These are phyloP conservation scores for Gracilaria gracilis DNA, from an alignment of 23 red algal species.

Conservation along the genomic window DNA sequence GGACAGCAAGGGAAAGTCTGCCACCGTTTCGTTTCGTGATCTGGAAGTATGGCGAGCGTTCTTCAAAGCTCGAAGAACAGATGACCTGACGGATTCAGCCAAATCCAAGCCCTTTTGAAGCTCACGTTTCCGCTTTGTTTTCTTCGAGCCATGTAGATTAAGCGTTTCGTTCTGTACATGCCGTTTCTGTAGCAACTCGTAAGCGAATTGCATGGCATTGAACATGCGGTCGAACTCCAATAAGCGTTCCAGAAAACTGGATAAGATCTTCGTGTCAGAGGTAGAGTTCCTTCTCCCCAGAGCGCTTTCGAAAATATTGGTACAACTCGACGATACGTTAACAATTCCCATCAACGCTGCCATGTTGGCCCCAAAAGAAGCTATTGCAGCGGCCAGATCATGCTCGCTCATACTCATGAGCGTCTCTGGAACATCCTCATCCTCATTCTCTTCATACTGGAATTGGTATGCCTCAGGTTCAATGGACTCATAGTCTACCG, in stretches of 20 bases:
- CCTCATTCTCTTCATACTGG: not conserved
- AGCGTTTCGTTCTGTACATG: slow-evolving; percentile 1
- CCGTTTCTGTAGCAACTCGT: slow-evolving; percentile 39
- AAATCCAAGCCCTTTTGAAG: not conserved
- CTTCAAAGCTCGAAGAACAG: slow-evolving; percentile 14
- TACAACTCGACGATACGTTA: slow-evolving; percentile 34
- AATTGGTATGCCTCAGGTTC: not conserved
- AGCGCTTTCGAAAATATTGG: slow-evolving; percentile 10
- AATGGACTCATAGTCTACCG: slow-evolving; percentile 51
- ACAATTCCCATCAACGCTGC: slow-evolving; percentile 61
- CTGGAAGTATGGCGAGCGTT: not conserved
- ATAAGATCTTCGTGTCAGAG: not conserved
- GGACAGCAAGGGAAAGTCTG: slow-evolving; percentile 33
- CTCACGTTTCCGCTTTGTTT: not conserved
- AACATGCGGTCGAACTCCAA: slow-evolving; percentile 62
- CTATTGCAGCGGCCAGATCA: slow-evolving; percentile 55
- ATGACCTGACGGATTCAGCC: slow-evolving; percentile 8
- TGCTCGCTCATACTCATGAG: slow-evolving; percentile 8
- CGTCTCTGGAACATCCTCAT: slow-evolving; percentile 36
- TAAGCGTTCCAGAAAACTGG: slow-evolving; percentile 52
- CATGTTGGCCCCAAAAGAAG: slow-evolving; percentile 51
- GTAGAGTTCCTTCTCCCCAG: slow-evolving; percentile 9
- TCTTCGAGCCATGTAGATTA: slow-evolving; percentile 16
- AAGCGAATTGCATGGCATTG: slow-evolving; percentile 46
- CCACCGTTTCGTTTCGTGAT: not conserved